Evolutionary conservation across 2,329 filamentous ascomycete species (phyloP).

Genomic region (Pseudogymnoascus sp.): DNA sequence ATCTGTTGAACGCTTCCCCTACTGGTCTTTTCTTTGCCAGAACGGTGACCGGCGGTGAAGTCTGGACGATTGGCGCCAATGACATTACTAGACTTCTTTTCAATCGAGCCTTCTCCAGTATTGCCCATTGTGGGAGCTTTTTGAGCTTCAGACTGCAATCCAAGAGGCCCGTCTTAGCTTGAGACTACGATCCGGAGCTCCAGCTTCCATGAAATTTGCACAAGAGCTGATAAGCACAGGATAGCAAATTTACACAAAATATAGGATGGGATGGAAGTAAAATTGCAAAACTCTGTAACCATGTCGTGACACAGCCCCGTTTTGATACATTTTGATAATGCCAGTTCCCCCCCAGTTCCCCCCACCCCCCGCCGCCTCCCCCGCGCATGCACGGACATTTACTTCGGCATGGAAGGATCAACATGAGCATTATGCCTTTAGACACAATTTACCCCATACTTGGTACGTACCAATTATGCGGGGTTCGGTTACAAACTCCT

Average conservation of each 20-base stretch:
- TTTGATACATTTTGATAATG: constrained; percentile 3
- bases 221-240: neutral
- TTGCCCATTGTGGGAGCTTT: neutral
- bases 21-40: neutral
- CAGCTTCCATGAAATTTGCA: constrained; percentile 6
- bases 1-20: neutral
- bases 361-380: neutral
- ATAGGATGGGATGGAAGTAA: neutral
- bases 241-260: constrained; percentile 5
- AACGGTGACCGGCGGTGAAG: neutral
- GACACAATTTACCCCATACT: neutral
- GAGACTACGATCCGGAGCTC: neutral
- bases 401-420: neutral
- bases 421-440: neutral
- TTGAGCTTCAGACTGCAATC: neutral
- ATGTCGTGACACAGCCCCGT: constrained; percentile 2
- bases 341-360: neutral
- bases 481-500: neutral
- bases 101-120: neutral
- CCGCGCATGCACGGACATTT: neutral
- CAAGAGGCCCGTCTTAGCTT: neutral
- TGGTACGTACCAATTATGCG: neutral
- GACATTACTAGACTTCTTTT: neutral
- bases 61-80: neutral
- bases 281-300: neutral